Percentiles rank a stretch among this genome's conserved stretches.
Conservation (phyloP, 2,329 filamentous ascomycete species). For the Thielaviopsis ethacetica region DNA sequence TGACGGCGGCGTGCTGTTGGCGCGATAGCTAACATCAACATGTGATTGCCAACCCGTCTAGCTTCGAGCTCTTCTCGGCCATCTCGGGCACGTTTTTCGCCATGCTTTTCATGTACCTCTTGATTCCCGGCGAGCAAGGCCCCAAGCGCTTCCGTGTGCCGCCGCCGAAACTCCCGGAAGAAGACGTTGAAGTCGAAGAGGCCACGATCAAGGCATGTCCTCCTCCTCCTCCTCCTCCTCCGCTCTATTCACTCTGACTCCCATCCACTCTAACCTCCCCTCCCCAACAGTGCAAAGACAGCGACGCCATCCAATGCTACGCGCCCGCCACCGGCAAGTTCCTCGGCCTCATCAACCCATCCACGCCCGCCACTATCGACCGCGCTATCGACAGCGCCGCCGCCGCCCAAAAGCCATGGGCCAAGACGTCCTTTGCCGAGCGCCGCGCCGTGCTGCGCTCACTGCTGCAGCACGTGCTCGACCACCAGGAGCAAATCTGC, state of each 20-base stretch:
- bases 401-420: slow-evolving; percentile 63
- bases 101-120: slow-evolving; percentile 18
- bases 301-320: slow-evolving; percentile 64
- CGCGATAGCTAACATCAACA: neutral
- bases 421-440: slow-evolving; percentile 58
- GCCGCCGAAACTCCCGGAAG: slow-evolving; percentile 42
- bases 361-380: slow-evolving; percentile 63
- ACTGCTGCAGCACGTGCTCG: slow-evolving; percentile 66
- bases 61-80: slow-evolving; percentile 18
- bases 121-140: slow-evolving; percentile 19
- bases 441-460: slow-evolving; percentile 66
- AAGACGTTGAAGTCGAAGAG: slow-evolving; percentile 38
- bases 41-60: neutral
- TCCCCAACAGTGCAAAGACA: slow-evolving; percentile 35
- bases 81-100: slow-evolving; percentile 19
- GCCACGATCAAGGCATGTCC: slow-evolving; percentile 40
- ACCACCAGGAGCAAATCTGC: slow-evolving; percentile 79
- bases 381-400: slow-evolving; percentile 57
- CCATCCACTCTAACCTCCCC: neutral
- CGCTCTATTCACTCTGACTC: slow-evolving; percentile 1
- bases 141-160: slow-evolving; percentile 44
- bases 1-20: too few species aligned
- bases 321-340: slow-evolving; percentile 77
- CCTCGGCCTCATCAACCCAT: slow-evolving; percentile 63
- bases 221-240: neutral